Conservation (phyloP, 805 yeast species). For the Lipomyces lipofer region DNA sequence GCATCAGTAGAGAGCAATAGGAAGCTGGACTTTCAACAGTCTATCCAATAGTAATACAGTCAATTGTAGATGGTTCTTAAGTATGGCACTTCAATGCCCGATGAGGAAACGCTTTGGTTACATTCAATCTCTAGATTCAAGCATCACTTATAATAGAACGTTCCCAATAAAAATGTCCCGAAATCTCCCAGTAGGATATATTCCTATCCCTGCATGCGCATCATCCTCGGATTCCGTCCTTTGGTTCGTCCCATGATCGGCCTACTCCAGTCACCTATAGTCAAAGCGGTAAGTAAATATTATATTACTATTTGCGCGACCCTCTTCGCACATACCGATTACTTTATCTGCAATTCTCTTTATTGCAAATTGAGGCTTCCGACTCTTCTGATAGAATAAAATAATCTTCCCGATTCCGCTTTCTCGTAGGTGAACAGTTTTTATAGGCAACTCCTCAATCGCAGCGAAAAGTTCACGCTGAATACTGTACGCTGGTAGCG, state of each 20-base stretch:
- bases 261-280: constrained; percentile 91
- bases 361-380: constrained; percentile 81
- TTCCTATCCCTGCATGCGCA: background rate
- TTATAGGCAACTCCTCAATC: constrained; percentile 77
- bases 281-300: too few species aligned
- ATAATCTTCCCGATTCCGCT: constrained; percentile 92
- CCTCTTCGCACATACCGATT: constrained; percentile 42
- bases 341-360: constrained; percentile 87
- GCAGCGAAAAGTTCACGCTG: constrained; percentile 83
- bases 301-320: background rate
- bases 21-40: too few species aligned
- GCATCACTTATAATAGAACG: too few species aligned
- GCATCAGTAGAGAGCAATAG: too few species aligned
- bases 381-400: constrained; percentile 87
- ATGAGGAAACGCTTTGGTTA: too few species aligned
- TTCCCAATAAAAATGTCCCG: too few species aligned
- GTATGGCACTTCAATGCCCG: too few species aligned
- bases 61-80: too few species aligned
- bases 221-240: constrained; percentile 10
- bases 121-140: too few species aligned
- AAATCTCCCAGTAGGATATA: too few species aligned
- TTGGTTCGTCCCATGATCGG: constrained; percentile 64
- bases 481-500: constrained; percentile 95
- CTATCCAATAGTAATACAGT: too few species aligned
- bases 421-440: constrained; percentile 92